A percentile compares a stretch with the other conserved stretches of the same genome.
phyloP scores from a whole-genome alignment of 495 filamentous ascomycete species.

The Opeltia flavorubescens region DNA sequence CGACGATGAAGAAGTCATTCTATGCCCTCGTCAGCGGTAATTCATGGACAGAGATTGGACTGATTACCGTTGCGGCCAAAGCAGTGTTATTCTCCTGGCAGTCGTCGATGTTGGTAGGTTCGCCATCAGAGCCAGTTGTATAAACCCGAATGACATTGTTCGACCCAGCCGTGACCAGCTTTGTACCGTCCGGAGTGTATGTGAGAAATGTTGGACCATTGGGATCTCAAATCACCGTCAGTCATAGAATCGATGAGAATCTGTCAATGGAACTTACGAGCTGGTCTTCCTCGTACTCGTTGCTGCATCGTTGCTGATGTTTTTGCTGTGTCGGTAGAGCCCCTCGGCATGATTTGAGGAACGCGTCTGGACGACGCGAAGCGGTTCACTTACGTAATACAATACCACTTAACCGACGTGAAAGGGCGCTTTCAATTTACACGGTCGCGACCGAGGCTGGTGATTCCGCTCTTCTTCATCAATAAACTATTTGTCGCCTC shows the following conservation, averaged over 20 bases:
- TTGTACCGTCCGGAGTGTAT: constrained; percentile 56
- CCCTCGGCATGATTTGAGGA: not conserved
- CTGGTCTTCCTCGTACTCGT: constrained; percentile 28
- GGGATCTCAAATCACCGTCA: constrained; percentile 36
- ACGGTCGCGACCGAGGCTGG: too few relatives aligned
- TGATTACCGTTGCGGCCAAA: constrained; percentile 54
- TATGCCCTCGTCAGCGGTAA: constrained; percentile 16
- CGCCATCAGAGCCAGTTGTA: constrained; percentile 76
- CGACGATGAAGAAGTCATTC: constrained; percentile 74
- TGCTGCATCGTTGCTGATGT: constrained; percentile 18
- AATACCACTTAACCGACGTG: too few relatives aligned
- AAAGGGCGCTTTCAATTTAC: too few relatives aligned
- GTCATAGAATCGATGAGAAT: not conserved
- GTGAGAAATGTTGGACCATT: constrained; percentile 49
- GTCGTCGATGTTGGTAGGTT: constrained; percentile 81
- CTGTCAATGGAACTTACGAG: constrained; percentile 23
- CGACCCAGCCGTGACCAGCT: constrained; percentile 70
- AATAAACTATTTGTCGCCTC: too few relatives aligned
- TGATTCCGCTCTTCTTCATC: too few relatives aligned
- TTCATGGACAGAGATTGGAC: not conserved
- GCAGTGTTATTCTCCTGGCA: constrained; percentile 67
- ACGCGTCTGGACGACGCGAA: not conserved
- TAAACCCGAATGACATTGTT: constrained; percentile 87
- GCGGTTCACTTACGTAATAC: not conserved
- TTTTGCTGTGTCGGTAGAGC: not conserved